Evolutionary conservation across 331 rosid species (phyloP).

Genomic region (Telfairia occidentalis): DNA sequence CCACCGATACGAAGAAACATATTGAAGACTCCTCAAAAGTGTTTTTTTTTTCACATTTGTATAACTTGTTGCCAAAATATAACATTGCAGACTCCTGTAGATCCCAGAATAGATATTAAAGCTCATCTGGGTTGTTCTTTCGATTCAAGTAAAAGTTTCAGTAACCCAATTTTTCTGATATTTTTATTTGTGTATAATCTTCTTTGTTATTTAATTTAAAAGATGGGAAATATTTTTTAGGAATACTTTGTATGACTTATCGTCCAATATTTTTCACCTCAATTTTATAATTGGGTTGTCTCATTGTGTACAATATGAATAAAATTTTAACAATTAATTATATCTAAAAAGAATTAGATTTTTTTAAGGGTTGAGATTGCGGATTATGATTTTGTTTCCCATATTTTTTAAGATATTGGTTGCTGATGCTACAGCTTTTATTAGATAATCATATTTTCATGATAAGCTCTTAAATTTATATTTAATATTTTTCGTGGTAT

Average conservation of each 20-base stretch:
- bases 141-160: not conserved
- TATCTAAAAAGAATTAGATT: not conserved
- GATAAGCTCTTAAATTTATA: not conserved
- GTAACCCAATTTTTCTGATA: not conserved
- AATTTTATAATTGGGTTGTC: too few relatives aligned
- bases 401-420: not conserved
- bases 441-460: not conserved
- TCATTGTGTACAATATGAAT: too few relatives aligned
- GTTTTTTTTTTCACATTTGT: not conserved
- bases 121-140: constrained; percentile 7
- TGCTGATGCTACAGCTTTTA: not conserved
- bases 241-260: not conserved
- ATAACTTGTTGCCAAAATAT: not conserved
- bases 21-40: constrained; percentile 5
- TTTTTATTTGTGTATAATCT: not conserved
- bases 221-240: not conserved
- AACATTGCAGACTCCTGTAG: not conserved
- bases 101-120: not conserved
- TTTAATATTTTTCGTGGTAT: not conserved
- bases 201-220: not conserved
- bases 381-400: not conserved
- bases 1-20: not conserved
- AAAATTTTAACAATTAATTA: too few relatives aligned
- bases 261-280: too few relatives aligned
- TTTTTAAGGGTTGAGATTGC: too few relatives aligned